phyloP scores from a whole-genome alignment of 2,329 filamentous ascomycete genomes.

The Trichoderma pleuroti region DNA sequence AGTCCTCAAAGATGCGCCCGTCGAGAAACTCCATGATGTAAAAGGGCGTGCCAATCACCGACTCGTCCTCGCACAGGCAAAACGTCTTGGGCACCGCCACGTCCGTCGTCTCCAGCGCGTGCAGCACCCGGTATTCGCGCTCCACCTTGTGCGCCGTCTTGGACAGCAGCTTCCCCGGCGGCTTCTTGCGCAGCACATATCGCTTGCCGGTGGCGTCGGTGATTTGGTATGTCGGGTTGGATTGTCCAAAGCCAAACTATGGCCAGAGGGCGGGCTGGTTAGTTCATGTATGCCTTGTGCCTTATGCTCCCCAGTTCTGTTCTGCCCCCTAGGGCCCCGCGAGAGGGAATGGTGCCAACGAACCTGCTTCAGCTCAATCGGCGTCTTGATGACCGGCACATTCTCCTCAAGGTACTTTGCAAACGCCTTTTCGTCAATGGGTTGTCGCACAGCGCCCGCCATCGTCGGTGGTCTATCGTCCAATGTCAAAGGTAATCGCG shows the following conservation, averaged over 20 bases:
- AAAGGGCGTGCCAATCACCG: constrained; percentile 82
- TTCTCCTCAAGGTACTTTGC: constrained; percentile 72
- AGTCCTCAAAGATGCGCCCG: constrained; percentile 89
- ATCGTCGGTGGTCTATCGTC: constrained; percentile 42
- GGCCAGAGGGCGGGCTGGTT: constrained; percentile 1
- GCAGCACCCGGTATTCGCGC: constrained; percentile 87
- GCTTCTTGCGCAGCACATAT: constrained; percentile 96
- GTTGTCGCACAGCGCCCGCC: constrained; percentile 87
- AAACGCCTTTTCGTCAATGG: constrained; percentile 77
- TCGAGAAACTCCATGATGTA: constrained; percentile 97
- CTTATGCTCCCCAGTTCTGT: too few relatives aligned
- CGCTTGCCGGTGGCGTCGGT: constrained; percentile 65
- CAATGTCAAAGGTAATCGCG: not conserved
- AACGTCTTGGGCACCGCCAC: constrained; percentile 83
- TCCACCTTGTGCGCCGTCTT: constrained; percentile 96
- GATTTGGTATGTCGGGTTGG: constrained; percentile 93
- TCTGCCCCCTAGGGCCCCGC: not conserved
- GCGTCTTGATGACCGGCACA: constrained; percentile 79
- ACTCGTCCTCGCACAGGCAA: constrained; percentile 78
- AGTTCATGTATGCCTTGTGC: not conserved
- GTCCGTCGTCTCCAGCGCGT: constrained; percentile 72
- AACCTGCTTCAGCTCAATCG: constrained; percentile 82
- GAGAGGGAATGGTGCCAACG: not conserved
- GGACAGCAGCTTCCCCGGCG: constrained; percentile 87
- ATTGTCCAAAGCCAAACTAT: constrained; percentile 95